These are phyloP conservation scores for Myxozyma sirexii DNA, from an alignment of 805 yeast species.

Conservation along the genomic window DNA sequence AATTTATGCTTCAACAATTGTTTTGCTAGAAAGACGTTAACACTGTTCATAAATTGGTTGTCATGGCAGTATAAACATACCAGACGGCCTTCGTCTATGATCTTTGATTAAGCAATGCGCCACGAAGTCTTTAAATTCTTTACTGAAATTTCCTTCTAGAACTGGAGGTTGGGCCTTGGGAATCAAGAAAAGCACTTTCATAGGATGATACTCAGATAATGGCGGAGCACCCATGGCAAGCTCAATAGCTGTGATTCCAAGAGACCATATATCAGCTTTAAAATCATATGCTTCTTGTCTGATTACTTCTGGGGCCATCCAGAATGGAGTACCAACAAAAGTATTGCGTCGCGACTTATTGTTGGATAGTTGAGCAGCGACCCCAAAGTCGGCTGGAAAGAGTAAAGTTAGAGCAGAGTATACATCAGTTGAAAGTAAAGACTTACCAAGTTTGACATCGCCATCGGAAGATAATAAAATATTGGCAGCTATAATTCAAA, in stretches of 20 bases:
- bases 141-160: conserved; percentile 45
- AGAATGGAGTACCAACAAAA: conserved; percentile 61
- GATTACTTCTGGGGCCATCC: conserved; percentile 99
- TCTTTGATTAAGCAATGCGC: conserved; percentile 68
- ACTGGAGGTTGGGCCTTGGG: conserved; percentile 55
- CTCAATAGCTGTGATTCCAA: conserved; percentile 78
- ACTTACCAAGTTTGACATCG: conserved; percentile 62
- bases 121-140: conserved; percentile 70
- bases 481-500: conserved; percentile 65
- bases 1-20: conserved; percentile 67
- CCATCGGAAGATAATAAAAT: conserved; percentile 70
- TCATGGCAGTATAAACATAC: background rate
- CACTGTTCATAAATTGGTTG: background rate
- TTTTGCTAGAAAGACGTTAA: conserved; percentile 45
- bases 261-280: conserved; percentile 77
- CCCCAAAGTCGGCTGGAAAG: conserved; percentile 82
- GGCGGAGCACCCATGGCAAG: conserved; percentile 76
- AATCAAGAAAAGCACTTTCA: conserved; percentile 56
- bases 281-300: conserved; percentile 77
- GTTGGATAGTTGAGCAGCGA: conserved; percentile 76
- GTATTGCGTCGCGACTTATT: conserved; percentile 54
- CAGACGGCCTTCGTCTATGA: conserved; percentile 64
- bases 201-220: conserved; percentile 55
- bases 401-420: background rate
- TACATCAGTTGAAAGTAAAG: background rate